Conservation (phyloP, 2,329 filamentous ascomycete genomes). For the Fusarium udum region DNA sequence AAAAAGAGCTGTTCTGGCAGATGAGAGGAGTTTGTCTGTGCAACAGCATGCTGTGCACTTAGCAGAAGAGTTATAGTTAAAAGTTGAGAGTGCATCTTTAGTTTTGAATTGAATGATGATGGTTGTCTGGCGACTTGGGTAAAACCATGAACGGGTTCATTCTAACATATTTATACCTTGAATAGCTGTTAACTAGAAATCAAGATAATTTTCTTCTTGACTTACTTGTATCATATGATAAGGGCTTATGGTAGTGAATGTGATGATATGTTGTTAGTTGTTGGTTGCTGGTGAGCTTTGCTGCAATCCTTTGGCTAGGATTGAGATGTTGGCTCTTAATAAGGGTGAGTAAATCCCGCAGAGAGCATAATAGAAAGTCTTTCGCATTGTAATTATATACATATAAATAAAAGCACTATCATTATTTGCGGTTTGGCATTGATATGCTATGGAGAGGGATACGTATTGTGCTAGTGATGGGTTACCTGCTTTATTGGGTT, state of each 20-base stretch:
- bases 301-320: background rate
- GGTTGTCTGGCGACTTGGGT: accelerated
- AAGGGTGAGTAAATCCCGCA: background rate
- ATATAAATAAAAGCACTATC: accelerated
- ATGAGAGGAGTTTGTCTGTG: background rate
- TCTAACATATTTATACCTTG: background rate
- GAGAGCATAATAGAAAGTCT: background rate
- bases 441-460: background rate
- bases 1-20: background rate
- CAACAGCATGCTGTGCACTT: background rate
- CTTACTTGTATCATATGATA: background rate
- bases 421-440: background rate
- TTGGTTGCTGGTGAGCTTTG: background rate
- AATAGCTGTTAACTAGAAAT: background rate
- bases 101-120: no score
- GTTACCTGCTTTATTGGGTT: background rate
- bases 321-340: background rate
- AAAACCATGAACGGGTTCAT: background rate
- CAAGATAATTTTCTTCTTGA: background rate
- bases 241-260: background rate
- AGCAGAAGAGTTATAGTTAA: background rate
- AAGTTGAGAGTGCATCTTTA: background rate
- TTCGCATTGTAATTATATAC: no score
- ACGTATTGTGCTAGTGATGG: background rate
- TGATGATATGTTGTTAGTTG: background rate